A percentile compares a stretch with the other conserved stretches of the same genome.
These are phyloP conservation scores for Thielaviopsis populi DNA, from an alignment of 2,329 filamentous ascomycete species.

Conservation along the genomic window DNA sequence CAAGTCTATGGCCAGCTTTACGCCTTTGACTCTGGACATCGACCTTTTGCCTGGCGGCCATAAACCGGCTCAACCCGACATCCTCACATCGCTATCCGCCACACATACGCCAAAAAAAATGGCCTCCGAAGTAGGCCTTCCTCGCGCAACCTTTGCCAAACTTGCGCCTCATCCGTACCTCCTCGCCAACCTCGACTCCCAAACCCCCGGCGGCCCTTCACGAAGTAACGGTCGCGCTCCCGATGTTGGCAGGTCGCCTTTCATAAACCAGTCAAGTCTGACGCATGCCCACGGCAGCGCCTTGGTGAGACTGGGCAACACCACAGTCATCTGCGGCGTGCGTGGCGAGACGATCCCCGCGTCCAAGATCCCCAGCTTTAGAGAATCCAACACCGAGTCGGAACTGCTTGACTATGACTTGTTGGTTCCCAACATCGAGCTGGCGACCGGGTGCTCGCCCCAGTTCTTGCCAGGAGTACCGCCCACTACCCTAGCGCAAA, in stretches of 20 bases:
- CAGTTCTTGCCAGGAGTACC: conserved; percentile 72
- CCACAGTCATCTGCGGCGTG: conserved; percentile 86
- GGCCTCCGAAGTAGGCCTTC: conserved; percentile 28
- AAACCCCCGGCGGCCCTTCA: conserved; percentile 29
- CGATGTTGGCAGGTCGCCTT: conserved; percentile 53
- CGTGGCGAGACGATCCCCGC: conserved; percentile 70
- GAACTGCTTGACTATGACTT: conserved; percentile 52
- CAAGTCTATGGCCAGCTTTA: not conserved
- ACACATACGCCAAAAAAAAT: conserved; percentile 8
- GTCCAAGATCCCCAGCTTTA: conserved; percentile 55
- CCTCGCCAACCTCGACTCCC: conserved; percentile 63
- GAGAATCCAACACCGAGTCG: conserved; percentile 27
- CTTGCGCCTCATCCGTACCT: conserved; percentile 82
- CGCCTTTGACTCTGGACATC: not conserved
- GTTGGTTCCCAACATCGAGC: conserved; percentile 83
- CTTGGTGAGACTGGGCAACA: conserved; percentile 76
- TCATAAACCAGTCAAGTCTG: conserved; percentile 67
- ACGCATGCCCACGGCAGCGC: conserved; percentile 83
- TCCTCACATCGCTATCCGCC: no score
- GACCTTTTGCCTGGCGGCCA: not conserved
- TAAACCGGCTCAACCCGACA: not conserved
- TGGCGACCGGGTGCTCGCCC: conserved; percentile 80
- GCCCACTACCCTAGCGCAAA: conserved; percentile 66
- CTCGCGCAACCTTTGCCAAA: conserved; percentile 65
- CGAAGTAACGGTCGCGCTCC: conserved; percentile 72